Base-by-base conservation (phyloP, 257 asterid species). In the Paraleonurus japonicus region DNA sequence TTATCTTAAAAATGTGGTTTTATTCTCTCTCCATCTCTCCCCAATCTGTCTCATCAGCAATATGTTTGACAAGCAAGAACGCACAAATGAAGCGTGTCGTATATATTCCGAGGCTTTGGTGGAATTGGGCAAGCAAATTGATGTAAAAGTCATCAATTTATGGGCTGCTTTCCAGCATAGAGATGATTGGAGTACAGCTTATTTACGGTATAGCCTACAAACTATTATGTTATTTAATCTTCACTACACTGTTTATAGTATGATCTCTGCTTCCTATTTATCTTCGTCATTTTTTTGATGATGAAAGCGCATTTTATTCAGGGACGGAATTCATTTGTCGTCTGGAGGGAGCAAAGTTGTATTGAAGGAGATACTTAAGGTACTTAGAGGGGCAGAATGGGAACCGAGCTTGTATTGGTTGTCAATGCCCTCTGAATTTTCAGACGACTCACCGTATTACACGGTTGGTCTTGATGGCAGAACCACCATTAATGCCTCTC, bases 121-220 rank as follows among this genome's bases (percentile, higher is more conserved):
- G 6, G 75, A 81, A n/a, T 39, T 90, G 75, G 57, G 96, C 81
- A 71, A 41, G 41, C 72, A 80, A 64, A 37, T 90, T 80, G 87
- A 76, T 60, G 59, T 86, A 13, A 73, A 86, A 71, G 90, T 83
- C 23, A 80, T 90, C 71, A 81, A 90, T 78, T 85, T 90, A 1
- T 90, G 92, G 90, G 78, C 70, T 22, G 82, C 88, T 4, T 69
- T 90, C 73, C 95, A 84, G 75, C 76, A 84, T 45, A 78, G 82
- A 77, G 78, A 83, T 17, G 90, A 80, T 78, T 86, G 92, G 95
- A 71, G 73, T 68, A 39, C 74, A 41, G 65, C 86, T 71, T 87
- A 85, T 69, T 76, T 88, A 60, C 17, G 70, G 96, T 87, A 28
- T 13, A 41, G 47, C 47, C 47, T 37, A 45, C 30, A 1, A 61